Conservation (phyloP, 2,329 filamentous ascomycete species). For the Xylariaceae sp. region DNA sequence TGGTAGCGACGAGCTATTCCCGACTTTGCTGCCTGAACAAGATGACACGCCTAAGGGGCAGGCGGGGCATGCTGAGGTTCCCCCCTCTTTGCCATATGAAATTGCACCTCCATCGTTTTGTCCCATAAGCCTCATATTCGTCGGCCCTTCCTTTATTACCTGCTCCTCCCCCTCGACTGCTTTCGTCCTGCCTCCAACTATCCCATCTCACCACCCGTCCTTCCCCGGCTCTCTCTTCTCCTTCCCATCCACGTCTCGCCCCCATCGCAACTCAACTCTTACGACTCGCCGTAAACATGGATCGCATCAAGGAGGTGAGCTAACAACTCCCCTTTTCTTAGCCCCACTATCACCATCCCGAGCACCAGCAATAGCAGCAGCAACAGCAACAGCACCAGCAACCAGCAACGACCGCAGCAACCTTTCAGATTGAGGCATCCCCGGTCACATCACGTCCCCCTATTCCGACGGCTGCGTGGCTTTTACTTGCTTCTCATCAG, state of each 20-base stretch:
- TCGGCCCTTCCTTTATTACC: constrained; percentile 28
- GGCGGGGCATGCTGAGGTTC: constrained; percentile 31
- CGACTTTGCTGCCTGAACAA: not conserved
- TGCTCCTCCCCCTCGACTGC: constrained; percentile 19
- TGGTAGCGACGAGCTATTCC: not conserved
- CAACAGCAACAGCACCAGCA: constrained; percentile 11
- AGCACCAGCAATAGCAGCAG: constrained; percentile 20
- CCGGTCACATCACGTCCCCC: constrained; percentile 1
- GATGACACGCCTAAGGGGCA: not conserved
- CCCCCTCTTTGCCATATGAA: constrained; percentile 30
- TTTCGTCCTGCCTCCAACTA: constrained; percentile 13
- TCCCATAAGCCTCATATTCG: constrained; percentile 26
- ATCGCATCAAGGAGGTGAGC: constrained; percentile 84
- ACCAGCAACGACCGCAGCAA: constrained; percentile 14
- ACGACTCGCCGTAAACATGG: constrained; percentile 54
- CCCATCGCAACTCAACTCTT: constrained; percentile 29
- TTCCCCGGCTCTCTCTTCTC: not conserved
- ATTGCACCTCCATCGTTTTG: constrained; percentile 29
- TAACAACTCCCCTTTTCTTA: constrained; percentile 31
- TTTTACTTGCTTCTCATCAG: not conserved
- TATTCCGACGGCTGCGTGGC: not conserved
- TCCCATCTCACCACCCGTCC: constrained; percentile 22
- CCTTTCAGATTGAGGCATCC: not conserved
- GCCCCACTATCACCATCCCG: constrained; percentile 32
- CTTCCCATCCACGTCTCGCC: constrained; percentile 30